Conservation (phyloP, 345 rosid genomes). For the Gossypium rotundifolium region DNA sequence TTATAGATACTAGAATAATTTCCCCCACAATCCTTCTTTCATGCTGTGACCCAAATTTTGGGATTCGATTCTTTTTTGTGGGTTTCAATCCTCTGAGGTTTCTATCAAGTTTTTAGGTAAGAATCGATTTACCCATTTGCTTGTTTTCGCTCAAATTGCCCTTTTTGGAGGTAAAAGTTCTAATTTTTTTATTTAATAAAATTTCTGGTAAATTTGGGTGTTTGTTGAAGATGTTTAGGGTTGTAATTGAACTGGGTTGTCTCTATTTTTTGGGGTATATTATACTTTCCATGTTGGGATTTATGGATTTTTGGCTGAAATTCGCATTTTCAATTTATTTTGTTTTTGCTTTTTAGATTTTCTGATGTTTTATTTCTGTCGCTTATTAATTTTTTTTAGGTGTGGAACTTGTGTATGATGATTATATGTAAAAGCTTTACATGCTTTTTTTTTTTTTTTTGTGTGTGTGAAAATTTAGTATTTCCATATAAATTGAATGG, state of each 20-base stretch:
- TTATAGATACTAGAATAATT: slow-evolving; percentile 1
- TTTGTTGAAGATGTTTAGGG: not conserved
- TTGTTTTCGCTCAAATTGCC: slow-evolving; percentile 11
- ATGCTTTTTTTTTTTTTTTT: not conserved
- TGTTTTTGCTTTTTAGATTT: not conserved
- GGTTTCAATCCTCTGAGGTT: slow-evolving; percentile 10
- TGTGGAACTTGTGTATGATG: not conserved
- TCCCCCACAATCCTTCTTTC: slow-evolving; percentile 8
- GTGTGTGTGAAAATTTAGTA: not conserved
- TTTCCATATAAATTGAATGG: not conserved
- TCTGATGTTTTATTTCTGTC: slow-evolving; percentile 3
- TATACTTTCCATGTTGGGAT: slow-evolving; percentile 6
- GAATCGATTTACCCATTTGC: slow-evolving; percentile 17
- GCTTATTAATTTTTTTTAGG: not conserved
- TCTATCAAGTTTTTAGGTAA: slow-evolving; percentile 29
- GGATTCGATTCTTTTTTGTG: slow-evolving; percentile 16
- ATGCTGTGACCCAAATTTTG: slow-evolving; percentile 4
- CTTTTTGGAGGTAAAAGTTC: slow-evolving; percentile 13
- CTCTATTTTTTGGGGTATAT: slow-evolving; percentile 4
- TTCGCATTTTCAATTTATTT: not conserved
- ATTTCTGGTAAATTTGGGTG: slow-evolving; percentile 8
- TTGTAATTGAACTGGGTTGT: slow-evolving; percentile 21
- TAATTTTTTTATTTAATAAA: slow-evolving; percentile 4
- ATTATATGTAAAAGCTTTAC: not conserved
- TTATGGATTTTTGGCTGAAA: not conserved